Evolutionary conservation across 2,329 filamentous ascomycete species (phyloP), one percentile per base, ranked within the genome.

Genomic region (Fusarium xyrophilum): DNA sequence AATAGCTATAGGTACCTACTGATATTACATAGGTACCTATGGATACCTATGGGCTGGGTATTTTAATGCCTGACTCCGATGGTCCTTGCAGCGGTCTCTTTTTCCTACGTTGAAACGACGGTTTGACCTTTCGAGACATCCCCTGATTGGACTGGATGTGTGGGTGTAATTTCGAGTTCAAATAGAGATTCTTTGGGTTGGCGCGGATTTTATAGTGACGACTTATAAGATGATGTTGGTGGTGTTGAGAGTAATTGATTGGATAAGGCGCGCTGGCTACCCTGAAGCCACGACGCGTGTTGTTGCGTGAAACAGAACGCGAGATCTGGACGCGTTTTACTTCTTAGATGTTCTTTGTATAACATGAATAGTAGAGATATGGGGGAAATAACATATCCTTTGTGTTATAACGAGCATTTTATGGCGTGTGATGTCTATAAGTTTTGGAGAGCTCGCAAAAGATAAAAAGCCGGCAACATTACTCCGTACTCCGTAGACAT

Each of bases 291-390:
- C 2, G 11, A n/a, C 46, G 30, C 9, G 12, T 11, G 11, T 15
- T 48, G 6, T 14, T n/a, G 6, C 12, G 30, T 11, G n/a, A 11
- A 15, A 14, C 12, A 25, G 46, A 48, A n/a, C 15, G n/a, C 21
- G 30, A 14, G 9, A 12, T 28, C 17, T 15, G 15, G 8, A 23
- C 28, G 11, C 11, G 28, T 7, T 19, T 10, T 13, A 14, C 15
- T 19, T 1, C 8, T 11, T 7, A 2, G 4, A 5, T 6, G 7
- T 6, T 14, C 23, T 7, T 10, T 9, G 19, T 6, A 21, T 23
- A 3, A 9, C n/a, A 28, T 21, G 8, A 7, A 12, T 7, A 15
- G 8, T n/a, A 39, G 9, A 2, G 0, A 2, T 15, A 11, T 5
- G n/a, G 8, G 6, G 13, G 11, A 6, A 0, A 3, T 12, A 17